A percentile compares a stretch with the other conserved stretches of the same genome.
phyloP scores from a whole-genome alignment of 768 basidiomycete species.

The Obba rivulosa region DNA sequence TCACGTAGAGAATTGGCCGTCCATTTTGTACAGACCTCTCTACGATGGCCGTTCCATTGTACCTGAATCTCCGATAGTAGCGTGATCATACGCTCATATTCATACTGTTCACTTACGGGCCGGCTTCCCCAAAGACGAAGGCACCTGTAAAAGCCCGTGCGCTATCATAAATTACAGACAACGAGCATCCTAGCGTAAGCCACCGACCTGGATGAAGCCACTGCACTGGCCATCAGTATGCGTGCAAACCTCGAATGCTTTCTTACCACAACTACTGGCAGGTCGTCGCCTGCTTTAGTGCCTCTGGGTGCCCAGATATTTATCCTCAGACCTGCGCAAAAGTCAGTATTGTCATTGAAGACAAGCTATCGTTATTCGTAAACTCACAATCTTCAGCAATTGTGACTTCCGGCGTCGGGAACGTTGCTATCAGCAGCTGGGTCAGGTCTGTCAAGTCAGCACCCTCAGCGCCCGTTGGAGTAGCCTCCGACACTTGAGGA shows the following conservation, averaged over 20 bases:
- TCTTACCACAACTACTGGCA: slow-evolving; percentile 47
- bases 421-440: not conserved
- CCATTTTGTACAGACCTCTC: slow-evolving; percentile 37
- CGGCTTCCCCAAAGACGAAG: slow-evolving; percentile 22
- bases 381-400: not conserved
- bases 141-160: not conserved
- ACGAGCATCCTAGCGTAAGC: slow-evolving; percentile 30
- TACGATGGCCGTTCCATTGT: slow-evolving; percentile 38
- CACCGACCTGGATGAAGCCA: not conserved
- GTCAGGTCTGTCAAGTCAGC: not conserved
- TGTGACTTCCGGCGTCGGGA: too few relatives aligned
- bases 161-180: too few relatives aligned
- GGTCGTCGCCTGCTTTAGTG: slow-evolving; percentile 31
- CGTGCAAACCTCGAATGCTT: slow-evolving; percentile 13
- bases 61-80: slow-evolving; percentile 20
- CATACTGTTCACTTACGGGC: not conserved
- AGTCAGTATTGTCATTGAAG: not conserved
- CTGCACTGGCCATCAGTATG: slow-evolving; percentile 6
- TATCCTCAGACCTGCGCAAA: slow-evolving; percentile 42
- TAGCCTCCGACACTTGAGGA: slow-evolving; percentile 5
- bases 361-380: too few relatives aligned
- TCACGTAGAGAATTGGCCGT: slow-evolving; percentile 45
- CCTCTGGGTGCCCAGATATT: slow-evolving; percentile 37
- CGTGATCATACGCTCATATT: too few relatives aligned
- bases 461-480: not conserved